phyloP scores from a whole-genome alignment of 2,329 filamentous ascomycete species.

The Bipolaris zeicola region DNA sequence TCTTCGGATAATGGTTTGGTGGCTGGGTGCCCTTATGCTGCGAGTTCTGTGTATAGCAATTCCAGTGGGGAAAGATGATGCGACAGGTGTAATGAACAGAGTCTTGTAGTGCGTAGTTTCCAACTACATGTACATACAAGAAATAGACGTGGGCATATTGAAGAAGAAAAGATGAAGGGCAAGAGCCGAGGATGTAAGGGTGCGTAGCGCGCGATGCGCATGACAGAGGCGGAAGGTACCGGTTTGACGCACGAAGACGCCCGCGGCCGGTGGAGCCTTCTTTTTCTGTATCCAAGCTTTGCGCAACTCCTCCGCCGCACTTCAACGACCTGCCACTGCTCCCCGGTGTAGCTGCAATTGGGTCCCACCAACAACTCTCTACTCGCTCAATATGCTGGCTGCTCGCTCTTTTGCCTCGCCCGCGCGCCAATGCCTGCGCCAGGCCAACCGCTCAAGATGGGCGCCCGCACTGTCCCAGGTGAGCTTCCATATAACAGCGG shows the following conservation, averaged over 20 bases:
- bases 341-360: constrained; percentile 44
- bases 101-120: not conserved
- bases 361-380: constrained; percentile 22
- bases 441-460: constrained; percentile 59
- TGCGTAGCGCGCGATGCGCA: not conserved
- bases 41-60: not conserved
- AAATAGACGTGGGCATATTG: not conserved
- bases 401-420: constrained; percentile 77
- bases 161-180: no score
- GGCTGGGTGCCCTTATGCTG: not conserved
- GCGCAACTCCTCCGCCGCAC: constrained; percentile 28
- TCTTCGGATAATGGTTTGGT: not conserved
- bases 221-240: constrained; percentile 7
- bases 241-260: constrained; percentile 13
- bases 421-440: constrained; percentile 78
- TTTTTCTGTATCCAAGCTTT: constrained; percentile 37
- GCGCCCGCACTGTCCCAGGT: constrained; percentile 63
- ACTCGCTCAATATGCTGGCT: constrained; percentile 74
- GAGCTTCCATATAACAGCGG: constrained; percentile 36
- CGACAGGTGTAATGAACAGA: not conserved
- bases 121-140: no score
- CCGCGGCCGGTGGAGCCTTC: constrained; percentile 35
- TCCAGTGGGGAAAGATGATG: not conserved
- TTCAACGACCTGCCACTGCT: constrained; percentile 23
- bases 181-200: not conserved